phyloP scores from a whole-genome alignment of 352 stramenopile species.

The Plasmopara muralis region DNA sequence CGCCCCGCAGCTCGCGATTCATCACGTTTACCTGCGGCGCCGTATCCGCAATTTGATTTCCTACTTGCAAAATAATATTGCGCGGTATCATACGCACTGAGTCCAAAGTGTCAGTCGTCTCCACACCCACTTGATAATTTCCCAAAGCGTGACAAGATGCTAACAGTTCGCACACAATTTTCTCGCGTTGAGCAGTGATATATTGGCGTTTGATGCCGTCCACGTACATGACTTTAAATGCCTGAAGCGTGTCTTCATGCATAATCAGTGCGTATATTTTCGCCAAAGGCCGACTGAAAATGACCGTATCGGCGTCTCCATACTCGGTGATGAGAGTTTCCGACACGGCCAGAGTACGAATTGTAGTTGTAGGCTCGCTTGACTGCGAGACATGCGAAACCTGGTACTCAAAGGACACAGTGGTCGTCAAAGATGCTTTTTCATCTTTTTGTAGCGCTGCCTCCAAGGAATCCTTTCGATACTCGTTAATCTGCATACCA shows the following conservation, averaged over 20 bases:
- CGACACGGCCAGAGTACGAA: constrained; percentile 51
- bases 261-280: constrained; percentile 69
- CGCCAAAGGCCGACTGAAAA: constrained; percentile 61
- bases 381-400: constrained; percentile 52
- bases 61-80: constrained; percentile 68
- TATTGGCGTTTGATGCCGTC: constrained; percentile 71
- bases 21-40: constrained; percentile 39
- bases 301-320: constrained; percentile 38
- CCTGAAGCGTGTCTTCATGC: constrained; percentile 49
- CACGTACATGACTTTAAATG: constrained; percentile 71
- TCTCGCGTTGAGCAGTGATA: constrained; percentile 54
- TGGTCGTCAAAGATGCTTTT: constrained; percentile 18
- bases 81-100: constrained; percentile 67
- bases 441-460: constrained; percentile 43
- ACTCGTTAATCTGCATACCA: constrained; percentile 78
- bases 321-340: constrained; percentile 70
- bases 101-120: constrained; percentile 36
- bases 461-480: constrained; percentile 75
- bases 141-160: constrained; percentile 67
- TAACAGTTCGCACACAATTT: constrained; percentile 69
- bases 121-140: constrained; percentile 61
- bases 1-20: constrained; percentile 63
- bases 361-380: constrained; percentile 27
- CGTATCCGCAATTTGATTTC: constrained; percentile 35
- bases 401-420: constrained; percentile 61